These are phyloP conservation scores for Colletotrichum sidae DNA, from an alignment of 2,329 filamentous ascomycete genomes.

Conservation along the genomic window DNA sequence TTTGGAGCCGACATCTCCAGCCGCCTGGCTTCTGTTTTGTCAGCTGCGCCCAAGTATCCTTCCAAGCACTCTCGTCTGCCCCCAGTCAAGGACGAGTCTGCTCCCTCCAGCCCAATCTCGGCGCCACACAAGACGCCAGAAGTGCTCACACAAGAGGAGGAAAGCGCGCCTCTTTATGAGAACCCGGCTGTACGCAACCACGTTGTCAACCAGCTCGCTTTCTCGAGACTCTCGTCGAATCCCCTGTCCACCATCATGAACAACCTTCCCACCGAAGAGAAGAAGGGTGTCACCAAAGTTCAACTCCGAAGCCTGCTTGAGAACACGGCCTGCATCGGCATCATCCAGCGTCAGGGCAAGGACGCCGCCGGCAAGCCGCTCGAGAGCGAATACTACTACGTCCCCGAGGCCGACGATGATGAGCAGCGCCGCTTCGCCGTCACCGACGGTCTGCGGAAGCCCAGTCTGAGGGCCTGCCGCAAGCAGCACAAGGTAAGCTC, in stretches of 20 bases:
- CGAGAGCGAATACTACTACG: conserved; percentile 97
- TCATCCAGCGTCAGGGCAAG: conserved; percentile 91
- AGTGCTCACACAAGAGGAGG: conserved; percentile 28
- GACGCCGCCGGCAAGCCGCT: conserved; percentile 93
- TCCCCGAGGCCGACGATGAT: conserved; percentile 87
- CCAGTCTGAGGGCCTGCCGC: conserved; percentile 87
- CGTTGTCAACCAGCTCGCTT: conserved; percentile 94
- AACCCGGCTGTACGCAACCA: conserved; percentile 76
- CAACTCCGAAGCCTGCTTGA: conserved; percentile 80
- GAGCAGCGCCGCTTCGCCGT: conserved; percentile 83
- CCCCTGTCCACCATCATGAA: conserved; percentile 90
- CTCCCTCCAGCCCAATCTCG: conserved; percentile 31
- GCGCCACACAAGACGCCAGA: conserved; percentile 26
- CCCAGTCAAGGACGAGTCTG: conserved; percentile 22
- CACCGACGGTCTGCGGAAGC: conserved; percentile 87
- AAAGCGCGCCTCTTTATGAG: conserved; percentile 39
- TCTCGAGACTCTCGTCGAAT: conserved; percentile 90
- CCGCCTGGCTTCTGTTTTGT: conserved; percentile 81
- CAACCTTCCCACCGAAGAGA: conserved; percentile 80
- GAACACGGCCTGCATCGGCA: conserved; percentile 81
- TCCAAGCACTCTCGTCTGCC: conserved; percentile 34
- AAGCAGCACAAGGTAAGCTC: conserved; percentile 94
- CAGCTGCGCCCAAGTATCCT: conserved; percentile 70
- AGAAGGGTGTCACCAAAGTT: conserved; percentile 67
- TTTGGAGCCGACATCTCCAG: conserved; percentile 88